Evolutionary conservation across 2,329 filamentous ascomycete genomes (phyloP), one percentile per base, ranked within the genome.

Genomic region (Eutypa lata): DNA sequence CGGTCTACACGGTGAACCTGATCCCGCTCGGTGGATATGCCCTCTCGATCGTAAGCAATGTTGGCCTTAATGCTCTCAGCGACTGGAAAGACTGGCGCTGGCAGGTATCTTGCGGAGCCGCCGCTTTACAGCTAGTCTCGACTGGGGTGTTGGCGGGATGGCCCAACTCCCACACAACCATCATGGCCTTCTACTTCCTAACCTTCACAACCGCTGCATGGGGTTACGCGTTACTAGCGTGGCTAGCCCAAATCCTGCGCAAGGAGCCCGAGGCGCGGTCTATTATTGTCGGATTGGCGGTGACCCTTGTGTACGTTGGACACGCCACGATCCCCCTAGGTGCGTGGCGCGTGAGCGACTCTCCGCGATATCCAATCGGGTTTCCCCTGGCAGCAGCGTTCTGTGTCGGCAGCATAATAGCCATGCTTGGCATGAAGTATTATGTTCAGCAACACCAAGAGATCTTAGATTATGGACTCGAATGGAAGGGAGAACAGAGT

Each of bases 81-180:
- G 71, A 73, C 51, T 66, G 65, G 65, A 72, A 71, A 54, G 65
- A 63, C 22, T 73, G 71, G 70, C 65, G 70, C 7, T 73, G 71
- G 71, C 71, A 73, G 53, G 63, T 73, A 24, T 68, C 65, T 43
- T 60, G 65, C 14, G 67, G 62, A 14, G 65, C 65, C 1, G 63
- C 65, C 0, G 57, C 61, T 0, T 58, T 60, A 7, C 63, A 70
- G 21, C 62, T 65, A 2, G 49, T 71, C 10, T 65, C 69, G 48
- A 61, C 71, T 1, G 57, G 63, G 2, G 68, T 72, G 0, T 61
- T 72, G 3, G 67, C 66, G 22, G 65, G 54, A 0, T 71, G 70
- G 68, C 69, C 70, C 0, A 56, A 68, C 0, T 60, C 68, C 16
- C 62, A 64, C 33, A 63, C 63, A 3, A 65, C 68, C 7, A 60